Percentiles rank a stretch among this genome's conserved stretches.
Conservation (phyloP, 768 basidiomycete species). For the Xanthoconium stramineum region DNA sequence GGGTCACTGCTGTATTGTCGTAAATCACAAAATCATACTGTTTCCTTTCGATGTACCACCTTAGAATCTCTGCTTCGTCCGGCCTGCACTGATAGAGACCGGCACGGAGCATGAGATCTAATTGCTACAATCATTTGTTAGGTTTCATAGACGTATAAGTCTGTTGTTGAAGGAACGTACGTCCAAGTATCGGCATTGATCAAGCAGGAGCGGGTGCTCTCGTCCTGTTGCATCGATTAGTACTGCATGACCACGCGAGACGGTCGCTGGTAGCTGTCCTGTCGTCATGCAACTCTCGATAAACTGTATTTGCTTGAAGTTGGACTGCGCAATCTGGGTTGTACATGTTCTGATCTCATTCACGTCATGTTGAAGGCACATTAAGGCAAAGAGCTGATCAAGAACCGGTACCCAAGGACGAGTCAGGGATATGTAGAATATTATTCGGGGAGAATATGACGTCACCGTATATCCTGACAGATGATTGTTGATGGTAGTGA, state of each 20-base stretch:
- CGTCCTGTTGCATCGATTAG: not conserved
- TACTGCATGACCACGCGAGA: not conserved
- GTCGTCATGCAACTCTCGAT: not conserved
- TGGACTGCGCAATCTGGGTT: no score
- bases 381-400: no score
- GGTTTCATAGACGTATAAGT: no score
- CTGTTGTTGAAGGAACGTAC: not conserved
- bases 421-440: no score
- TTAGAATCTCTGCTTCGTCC: not conserved
- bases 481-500: not conserved
- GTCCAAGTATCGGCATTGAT: not conserved
- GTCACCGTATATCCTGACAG: constrained; percentile 9
- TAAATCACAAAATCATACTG: constrained; percentile 3
- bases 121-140: not conserved
- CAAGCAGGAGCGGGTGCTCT: not conserved
- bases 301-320: not conserved
- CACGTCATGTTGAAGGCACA: no score
- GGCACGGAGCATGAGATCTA: not conserved
- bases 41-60: not conserved
- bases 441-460: no score
- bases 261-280: not conserved
- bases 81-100: not conserved
- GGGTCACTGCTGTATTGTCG: not conserved
- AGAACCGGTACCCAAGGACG: no score
- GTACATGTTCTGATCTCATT: no score